Base-by-base conservation (phyloP, 768 basidiomycete species). In the Filobasidium floriforme region DNA sequence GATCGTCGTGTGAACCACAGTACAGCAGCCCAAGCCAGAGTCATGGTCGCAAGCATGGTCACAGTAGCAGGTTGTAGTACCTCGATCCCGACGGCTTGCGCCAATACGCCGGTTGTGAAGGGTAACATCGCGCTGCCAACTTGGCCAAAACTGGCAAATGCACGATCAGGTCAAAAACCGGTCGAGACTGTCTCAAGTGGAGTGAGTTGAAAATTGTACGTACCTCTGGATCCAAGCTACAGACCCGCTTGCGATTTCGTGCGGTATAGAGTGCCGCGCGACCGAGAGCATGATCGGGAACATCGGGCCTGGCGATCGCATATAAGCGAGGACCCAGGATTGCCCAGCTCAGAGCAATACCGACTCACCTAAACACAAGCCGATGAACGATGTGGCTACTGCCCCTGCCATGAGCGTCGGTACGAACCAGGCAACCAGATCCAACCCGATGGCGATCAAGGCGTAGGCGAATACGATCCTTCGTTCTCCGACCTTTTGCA, bases 281-380 rank as follows among this genome's bases (percentile, higher is more conserved):
- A 88, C 84, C 72, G 87, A 88, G 84, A 91, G 85, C 9, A 84
- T 81, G 66, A 84, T 81, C 1, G 83, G 83, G 66, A 81, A 84
- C 79, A 89, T 84, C 1, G 88, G 88, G 0, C 88, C 89, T 54
- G n/a, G 52, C n/a, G n/a, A n/a, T n/a, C n/a, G n/a, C n/a, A n/a
- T n/a, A n/a, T n/a, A n/a, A n/a, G n/a, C n/a, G n/a, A n/a, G n/a
- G n/a, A n/a, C n/a, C n/a, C n/a, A n/a, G n/a, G n/a, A n/a, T n/a
- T n/a, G n/a, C n/a, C n/a, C n/a, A n/a, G n/a, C n/a, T n/a, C n/a
- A n/a, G n/a, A n/a, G n/a, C n/a, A n/a, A n/a, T n/a, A n/a, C n/a
- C n/a, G n/a, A n/a, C n/a, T n/a, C n/a, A n/a, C n/a, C n/a, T n/a
- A n/a, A n/a, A n/a, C n/a, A n/a, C n/a, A n/a, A n/a, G n/a, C n/a